Conservation (phyloP, 352 stramenopile genomes). For the Phytophthora pluvialis region DNA sequence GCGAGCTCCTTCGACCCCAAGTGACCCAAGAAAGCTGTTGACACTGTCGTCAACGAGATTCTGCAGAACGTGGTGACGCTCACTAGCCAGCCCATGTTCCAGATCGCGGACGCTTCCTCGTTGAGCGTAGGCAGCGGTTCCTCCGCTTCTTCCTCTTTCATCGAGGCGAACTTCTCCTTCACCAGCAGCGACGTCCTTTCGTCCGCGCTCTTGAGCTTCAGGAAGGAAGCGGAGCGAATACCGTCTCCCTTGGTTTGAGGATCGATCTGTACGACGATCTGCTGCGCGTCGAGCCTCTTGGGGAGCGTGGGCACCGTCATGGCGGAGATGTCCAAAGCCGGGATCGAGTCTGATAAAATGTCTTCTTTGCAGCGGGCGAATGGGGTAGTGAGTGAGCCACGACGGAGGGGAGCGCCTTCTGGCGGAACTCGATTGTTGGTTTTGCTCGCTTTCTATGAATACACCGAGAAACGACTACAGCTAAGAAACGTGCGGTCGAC, state of each 20-base stretch:
- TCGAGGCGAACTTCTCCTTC: slow-evolving; percentile 9
- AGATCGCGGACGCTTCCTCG: slow-evolving; percentile 73
- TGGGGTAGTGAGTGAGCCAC: slow-evolving; percentile 13
- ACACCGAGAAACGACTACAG: slow-evolving; percentile 16
- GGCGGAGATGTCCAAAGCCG: background rate
- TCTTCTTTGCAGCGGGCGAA: slow-evolving; percentile 6
- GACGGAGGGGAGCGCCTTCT: background rate
- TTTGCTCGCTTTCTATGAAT: slow-evolving; percentile 26
- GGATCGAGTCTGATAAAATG: background rate
- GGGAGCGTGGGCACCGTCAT: slow-evolving; percentile 28
- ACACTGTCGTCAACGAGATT: slow-evolving; percentile 81
- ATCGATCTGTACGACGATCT: slow-evolving; percentile 24
- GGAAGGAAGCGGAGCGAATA: background rate
- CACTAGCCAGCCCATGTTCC: slow-evolving; percentile 87
- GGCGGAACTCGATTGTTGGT: too few species aligned
- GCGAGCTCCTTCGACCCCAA: slow-evolving; percentile 80
- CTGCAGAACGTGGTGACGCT: slow-evolving; percentile 82
- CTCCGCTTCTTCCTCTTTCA: slow-evolving; percentile 32
- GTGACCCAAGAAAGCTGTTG: slow-evolving; percentile 78
- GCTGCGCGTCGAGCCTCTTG: slow-evolving; percentile 20
- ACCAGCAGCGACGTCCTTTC: slow-evolving; percentile 30
- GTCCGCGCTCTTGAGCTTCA: slow-evolving; percentile 17
- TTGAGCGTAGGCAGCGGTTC: slow-evolving; percentile 38
- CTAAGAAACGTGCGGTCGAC: slow-evolving; percentile 20
- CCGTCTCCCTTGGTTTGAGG: slow-evolving; percentile 4